These are phyloP conservation scores for Amanita phalloides DNA, from an alignment of 768 basidiomycete species.

Conservation along the genomic window DNA sequence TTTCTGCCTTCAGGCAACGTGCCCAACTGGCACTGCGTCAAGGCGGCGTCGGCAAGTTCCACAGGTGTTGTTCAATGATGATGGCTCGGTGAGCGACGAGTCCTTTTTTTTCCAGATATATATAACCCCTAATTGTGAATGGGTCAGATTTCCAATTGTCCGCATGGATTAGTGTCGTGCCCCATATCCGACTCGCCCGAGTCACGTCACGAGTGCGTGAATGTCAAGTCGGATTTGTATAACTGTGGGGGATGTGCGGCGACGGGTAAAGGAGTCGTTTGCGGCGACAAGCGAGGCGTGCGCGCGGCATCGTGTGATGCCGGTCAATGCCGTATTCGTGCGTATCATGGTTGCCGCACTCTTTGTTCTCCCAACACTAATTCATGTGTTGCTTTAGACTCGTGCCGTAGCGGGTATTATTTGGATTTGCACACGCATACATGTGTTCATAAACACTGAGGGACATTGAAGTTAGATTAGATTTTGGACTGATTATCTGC, in stretches of 20 bases:
- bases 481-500: not conserved
- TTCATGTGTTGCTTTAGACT: not conserved
- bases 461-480: not conserved
- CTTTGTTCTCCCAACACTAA: not conserved
- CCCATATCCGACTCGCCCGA: conserved; percentile 3
- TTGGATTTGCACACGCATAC: not conserved
- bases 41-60: not conserved
- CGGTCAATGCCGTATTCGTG: conserved; percentile 11
- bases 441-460: not conserved
- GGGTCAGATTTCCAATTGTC: conserved; percentile 1
- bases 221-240: conserved; percentile 9
- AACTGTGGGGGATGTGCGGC: conserved; percentile 14
- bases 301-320: conserved; percentile 9
- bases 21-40: not conserved
- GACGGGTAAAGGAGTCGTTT: conserved; percentile 9
- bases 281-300: conserved; percentile 10
- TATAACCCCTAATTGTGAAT: not conserved
- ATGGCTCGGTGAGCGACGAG: not conserved
- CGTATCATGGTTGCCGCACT: not conserved
- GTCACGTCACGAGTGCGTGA: conserved; percentile 11
- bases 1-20: not conserved
- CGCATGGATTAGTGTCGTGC: conserved; percentile 5
- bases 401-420: not conserved
- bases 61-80: not conserved
- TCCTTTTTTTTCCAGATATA: not conserved